Base-by-base conservation (phyloP, 192 early-diverging fungal species). In the Coemansia sp. region DNA sequence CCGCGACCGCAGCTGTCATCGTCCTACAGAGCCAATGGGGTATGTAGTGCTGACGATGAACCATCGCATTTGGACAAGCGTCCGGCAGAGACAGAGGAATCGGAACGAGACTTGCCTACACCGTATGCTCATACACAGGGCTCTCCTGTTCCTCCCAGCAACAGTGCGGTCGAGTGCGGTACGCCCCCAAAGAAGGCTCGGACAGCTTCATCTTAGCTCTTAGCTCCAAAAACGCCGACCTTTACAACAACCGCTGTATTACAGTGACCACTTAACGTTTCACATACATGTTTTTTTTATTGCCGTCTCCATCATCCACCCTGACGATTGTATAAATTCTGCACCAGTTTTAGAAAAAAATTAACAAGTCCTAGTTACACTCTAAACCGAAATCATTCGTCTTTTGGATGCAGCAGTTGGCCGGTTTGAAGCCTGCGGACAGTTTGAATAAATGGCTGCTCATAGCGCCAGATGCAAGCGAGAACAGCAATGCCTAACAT, bases 121-220 rank as follows among this genome's bases (percentile, higher is more conserved):
- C 49, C 74, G 31, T 77, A 52, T 32, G 47, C 61, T 12, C 57
- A 65, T 19, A 18, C 47, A 54, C 49, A 66, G 21, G 34, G 24
- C n/a, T 49, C 68, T 5, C 56, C 56, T 34, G 38, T 14, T 25
- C 31, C 61, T 31, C 8, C 58, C 18, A 27, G 56, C 16, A 53
- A 59, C 24, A 73, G 67, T 22, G 41, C 64, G 6, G 60, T 63
- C 0, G 65, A 71, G 19, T 49, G 38, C 26, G 65, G 48, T 34
- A 62, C 68, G 19, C 78, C 78, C 16, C 72, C 78, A 18, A 81
- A 81, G 57, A 81, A 81, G 72, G 72, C 78, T 23, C 63, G 69
- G 31, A 81, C 78, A 0, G 65, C 72, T n/a, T 71, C 69, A 23
- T 59, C 68, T 9, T 80, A 54, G 4, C 61, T 41, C 32, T 22